These are phyloP conservation scores for Wakefieldia striispora DNA, from an alignment of 768 basidiomycete species.

Conservation along the genomic window DNA sequence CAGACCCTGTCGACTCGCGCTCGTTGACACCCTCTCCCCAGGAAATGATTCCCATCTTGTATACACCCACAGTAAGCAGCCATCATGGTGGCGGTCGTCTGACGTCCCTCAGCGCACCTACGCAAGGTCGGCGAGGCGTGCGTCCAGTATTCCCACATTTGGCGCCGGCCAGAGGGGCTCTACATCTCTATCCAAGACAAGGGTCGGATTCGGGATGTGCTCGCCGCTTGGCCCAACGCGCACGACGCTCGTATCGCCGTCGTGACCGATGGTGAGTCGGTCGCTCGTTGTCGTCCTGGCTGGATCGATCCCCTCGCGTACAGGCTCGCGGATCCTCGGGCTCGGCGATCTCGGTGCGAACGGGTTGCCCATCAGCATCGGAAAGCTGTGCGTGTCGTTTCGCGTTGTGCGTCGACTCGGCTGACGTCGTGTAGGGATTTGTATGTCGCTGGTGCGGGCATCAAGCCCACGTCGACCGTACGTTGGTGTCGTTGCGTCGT, in stretches of 20 bases:
- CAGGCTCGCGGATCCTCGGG: constrained; percentile 71
- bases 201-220: constrained; percentile 57
- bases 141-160: constrained; percentile 67
- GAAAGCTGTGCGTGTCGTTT: constrained; percentile 57
- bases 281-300: not conserved
- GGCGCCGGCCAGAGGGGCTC: constrained; percentile 59
- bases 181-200: constrained; percentile 66
- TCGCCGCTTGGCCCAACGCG: constrained; percentile 49
- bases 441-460: constrained; percentile 71
- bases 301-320: constrained; percentile 4
- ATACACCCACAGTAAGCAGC: constrained; percentile 64
- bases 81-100: constrained; percentile 2
- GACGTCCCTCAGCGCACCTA: constrained; percentile 1
- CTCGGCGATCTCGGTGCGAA: constrained; percentile 48
- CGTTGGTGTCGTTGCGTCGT: constrained; percentile 1
- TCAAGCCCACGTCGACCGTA: constrained; percentile 48
- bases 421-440: constrained; percentile 42
- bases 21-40: constrained; percentile 10
- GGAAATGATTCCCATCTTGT: constrained; percentile 67
- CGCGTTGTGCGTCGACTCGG: not conserved
- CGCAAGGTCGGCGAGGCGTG: constrained; percentile 69
- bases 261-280: constrained; percentile 63
- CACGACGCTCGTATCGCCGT: constrained; percentile 61
- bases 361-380: constrained; percentile 57
- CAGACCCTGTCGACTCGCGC: not conserved